Conservation (phyloP, 1,284 basidiomycete species). For the Cerioporus squamosus region DNA sequence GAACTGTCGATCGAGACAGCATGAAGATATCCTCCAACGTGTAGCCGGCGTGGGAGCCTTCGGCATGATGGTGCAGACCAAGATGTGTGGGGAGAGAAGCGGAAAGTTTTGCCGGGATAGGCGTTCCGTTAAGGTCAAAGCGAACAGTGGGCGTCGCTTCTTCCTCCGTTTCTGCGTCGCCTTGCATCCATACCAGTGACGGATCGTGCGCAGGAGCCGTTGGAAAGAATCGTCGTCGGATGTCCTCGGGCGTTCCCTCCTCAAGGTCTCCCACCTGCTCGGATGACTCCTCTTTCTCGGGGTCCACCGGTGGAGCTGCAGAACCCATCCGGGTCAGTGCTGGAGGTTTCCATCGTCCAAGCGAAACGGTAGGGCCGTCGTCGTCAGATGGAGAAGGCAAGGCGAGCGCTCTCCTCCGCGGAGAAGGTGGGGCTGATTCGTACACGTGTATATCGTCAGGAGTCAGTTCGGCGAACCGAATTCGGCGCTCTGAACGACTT, state of each 20-base stretch:
- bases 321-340: too few species aligned
- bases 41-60: conserved; percentile 83
- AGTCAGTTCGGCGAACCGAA: conserved; percentile 60
- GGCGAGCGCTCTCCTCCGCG: conserved; percentile 50
- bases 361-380: conserved; percentile 51
- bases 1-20: conserved; percentile 81
- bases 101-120: conserved; percentile 58
- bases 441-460: conserved; percentile 71
- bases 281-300: not conserved
- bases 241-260: conserved; percentile 81
- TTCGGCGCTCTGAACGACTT: conserved; percentile 43
- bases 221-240: conserved; percentile 86
- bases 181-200: conserved; percentile 77
- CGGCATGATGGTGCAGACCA: conserved; percentile 91
- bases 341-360: conserved; percentile 47
- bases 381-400: conserved; percentile 52
- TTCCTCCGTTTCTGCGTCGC: conserved; percentile 28
- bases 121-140: conserved; percentile 77
- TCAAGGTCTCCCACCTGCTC: conserved; percentile 45
- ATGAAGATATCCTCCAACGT: conserved; percentile 88
- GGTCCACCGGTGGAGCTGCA: not conserved
- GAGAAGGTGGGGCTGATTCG: conserved; percentile 77
- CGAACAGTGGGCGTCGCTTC: conserved; percentile 45
- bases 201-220: conserved; percentile 69
- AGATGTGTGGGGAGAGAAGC: conserved; percentile 75